Evolutionary conservation across 1,139 yeast genomes (phyloP).

Genomic region (Nakaseomyces nivariensis): DNA sequence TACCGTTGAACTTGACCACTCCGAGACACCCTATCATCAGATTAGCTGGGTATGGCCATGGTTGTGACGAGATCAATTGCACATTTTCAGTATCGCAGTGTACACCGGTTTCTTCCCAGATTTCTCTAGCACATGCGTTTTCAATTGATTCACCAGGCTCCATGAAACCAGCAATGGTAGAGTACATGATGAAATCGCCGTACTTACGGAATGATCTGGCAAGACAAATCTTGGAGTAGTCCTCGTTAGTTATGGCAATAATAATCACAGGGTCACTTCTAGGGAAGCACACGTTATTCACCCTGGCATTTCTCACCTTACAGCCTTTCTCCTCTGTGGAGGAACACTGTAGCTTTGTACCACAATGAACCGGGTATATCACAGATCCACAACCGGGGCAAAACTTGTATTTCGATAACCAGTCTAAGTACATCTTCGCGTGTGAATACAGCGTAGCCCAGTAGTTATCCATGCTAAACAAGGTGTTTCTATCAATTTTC

Average conservation of each 20-base stretch:
- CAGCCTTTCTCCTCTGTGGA: conserved; percentile 35
- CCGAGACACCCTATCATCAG: conserved; percentile 91
- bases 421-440: conserved; percentile 76
- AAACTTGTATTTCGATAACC: conserved; percentile 65
- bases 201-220: conserved; percentile 58
- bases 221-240: conserved; percentile 53
- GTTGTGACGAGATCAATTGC: conserved; percentile 61
- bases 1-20: conserved; percentile 52
- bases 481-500: conserved; percentile 10
- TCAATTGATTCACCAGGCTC: conserved; percentile 93
- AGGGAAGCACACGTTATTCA: conserved; percentile 62
- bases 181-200: conserved; percentile 45
- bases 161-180: conserved; percentile 90
- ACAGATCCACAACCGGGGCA: conserved; percentile 85
- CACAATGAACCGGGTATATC: conserved; percentile 67
- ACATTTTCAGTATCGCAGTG: conserved; percentile 40
- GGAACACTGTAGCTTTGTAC: conserved; percentile 65
- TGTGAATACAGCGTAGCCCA: conserved; percentile 69
- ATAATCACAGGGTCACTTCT: conserved; percentile 85
- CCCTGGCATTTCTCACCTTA: conserved; percentile 45
- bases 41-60: conserved; percentile 95
- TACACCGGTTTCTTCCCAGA: conserved; percentile 94
- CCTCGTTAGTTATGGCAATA: conserved; percentile 60
- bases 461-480: conserved; percentile 29
- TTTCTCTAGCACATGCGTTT: conserved; percentile 77